Evolutionary conservation across 225 moss, liverwort and hornwort species (phyloP), one percentile per base, ranked within the genome.

Genomic region (Rhytidiadelphus loreus): DNA sequence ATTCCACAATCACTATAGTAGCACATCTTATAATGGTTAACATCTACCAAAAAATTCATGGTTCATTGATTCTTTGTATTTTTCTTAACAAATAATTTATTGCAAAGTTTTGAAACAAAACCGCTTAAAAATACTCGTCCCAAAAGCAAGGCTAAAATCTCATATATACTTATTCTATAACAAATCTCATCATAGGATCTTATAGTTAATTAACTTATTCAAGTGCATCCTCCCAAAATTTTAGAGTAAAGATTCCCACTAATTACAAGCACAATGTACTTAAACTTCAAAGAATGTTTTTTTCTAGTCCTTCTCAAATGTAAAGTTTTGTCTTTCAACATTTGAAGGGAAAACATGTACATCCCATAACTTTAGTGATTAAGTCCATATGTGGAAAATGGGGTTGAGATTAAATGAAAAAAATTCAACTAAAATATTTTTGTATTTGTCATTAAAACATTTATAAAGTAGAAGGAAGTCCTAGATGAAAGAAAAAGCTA

Each of bases 301-400:
- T 46, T 32, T 9, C 2, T 17, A 33, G 17, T 0, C 8, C 10
- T 64, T 35, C 1, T 65, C 10, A 11, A 35, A 35, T 9, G 11
- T 65, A 35, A 65, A 65, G 35, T 65, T 20, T 35, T 65, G 20
- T 35, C 11, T 65, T 35, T 65, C 20, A 19, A 65, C 20, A 65
- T 65, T 20, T 65, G 19, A 19, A 35, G 35, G 19, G 5, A 65
- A 65, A 65, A 19, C 18, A 65, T 19, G 19, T 65, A 19, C 10
- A 1, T 1, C 0, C 9, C 3, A 35, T 65, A 19, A 5, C 0
- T 65, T 65, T 11, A 65, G 19, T 5, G 13, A 13, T n/a, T 23
- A 68, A n/a, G 11, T 68, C 22, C 1, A 69, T 69, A 25, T 24
- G 13, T 8, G 4, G 25, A 3, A 8, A 69, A 69, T 7, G 39